phyloP scores from a whole-genome alignment of 1,284 basidiomycete species.

The Stereum hirsutum region DNA sequence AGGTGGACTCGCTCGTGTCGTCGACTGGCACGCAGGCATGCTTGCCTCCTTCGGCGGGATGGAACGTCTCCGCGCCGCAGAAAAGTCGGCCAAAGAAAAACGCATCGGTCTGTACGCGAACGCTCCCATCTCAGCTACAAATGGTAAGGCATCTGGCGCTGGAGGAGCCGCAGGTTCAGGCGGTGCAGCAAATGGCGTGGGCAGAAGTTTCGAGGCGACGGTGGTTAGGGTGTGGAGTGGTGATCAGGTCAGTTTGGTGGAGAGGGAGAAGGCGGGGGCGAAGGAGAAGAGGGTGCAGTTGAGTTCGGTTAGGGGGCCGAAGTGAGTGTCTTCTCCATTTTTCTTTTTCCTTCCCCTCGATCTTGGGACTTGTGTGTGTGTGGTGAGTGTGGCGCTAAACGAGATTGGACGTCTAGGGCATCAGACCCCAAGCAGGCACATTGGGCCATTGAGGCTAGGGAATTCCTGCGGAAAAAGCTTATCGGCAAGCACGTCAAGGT shows the following conservation, averaged over 20 bases:
- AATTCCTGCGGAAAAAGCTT: slow-evolving; percentile 83
- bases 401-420: slow-evolving; percentile 33
- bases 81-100: slow-evolving; percentile 81
- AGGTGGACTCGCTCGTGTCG: slow-evolving; percentile 82
- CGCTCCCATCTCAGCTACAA: slow-evolving; percentile 28
- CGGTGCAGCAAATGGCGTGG: slow-evolving; percentile 32
- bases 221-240: slow-evolving; percentile 89
- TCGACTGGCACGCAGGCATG: slow-evolving; percentile 98
- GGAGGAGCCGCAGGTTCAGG: no score
- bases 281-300: slow-evolving; percentile 84
- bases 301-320: slow-evolving; percentile 84
- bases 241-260: slow-evolving; percentile 82
- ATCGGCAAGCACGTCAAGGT: slow-evolving; percentile 88
- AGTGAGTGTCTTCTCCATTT: slow-evolving; percentile 33
- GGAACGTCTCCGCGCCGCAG: slow-evolving; percentile 80
- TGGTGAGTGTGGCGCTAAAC: slow-evolving; percentile 3
- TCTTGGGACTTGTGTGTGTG: no score
- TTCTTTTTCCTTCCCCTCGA: no score
- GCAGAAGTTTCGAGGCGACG: slow-evolving; percentile 68
- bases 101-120: slow-evolving; percentile 74
- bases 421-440: slow-evolving; percentile 84
- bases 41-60: slow-evolving; percentile 74
- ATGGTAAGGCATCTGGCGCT: slow-evolving; percentile 19
- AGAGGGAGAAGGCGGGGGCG: slow-evolving; percentile 65
- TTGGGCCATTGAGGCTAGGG: slow-evolving; percentile 88